Percentiles rank a stretch among this genome's conserved stretches.
These are phyloP conservation scores for Aspergillus sp. DNA, from an alignment of 2,329 filamentous ascomycete genomes.

Conservation along the genomic window DNA sequence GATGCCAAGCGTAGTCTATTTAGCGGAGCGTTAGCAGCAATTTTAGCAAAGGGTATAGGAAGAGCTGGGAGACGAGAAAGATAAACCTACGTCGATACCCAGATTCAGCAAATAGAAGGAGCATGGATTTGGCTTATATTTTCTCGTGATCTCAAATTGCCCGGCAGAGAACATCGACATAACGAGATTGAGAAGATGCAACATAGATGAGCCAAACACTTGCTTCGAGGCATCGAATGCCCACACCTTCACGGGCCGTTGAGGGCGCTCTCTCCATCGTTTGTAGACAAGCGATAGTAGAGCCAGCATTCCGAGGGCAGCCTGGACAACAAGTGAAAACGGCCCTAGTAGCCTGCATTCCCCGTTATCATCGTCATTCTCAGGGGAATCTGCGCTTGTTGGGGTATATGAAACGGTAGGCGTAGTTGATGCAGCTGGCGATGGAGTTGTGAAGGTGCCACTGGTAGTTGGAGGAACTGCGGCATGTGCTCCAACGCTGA, in stretches of 20 bases:
- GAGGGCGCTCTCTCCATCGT: conserved; percentile 85
- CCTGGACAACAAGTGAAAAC: conserved; percentile 89
- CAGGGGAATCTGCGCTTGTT: conserved; percentile 24
- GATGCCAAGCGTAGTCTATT: conserved; percentile 89
- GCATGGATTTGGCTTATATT: conserved; percentile 83
- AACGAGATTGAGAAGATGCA: conserved; percentile 89
- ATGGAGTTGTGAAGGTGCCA: conserved; percentile 17
- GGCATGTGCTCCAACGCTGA: conserved; percentile 12
- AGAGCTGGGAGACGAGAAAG: too few species aligned
- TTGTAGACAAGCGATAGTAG: conserved; percentile 88
- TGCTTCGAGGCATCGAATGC: conserved; percentile 97
- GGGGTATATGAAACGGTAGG: conserved; percentile 20
- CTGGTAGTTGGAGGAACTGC: conserved; percentile 10
- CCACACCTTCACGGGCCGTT: conserved; percentile 93
- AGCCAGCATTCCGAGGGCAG: conserved; percentile 78
- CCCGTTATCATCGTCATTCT: conserved; percentile 56
- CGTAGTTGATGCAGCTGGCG: conserved; percentile 21
- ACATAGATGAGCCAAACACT: conserved; percentile 86
- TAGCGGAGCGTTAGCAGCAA: conserved; percentile 4
- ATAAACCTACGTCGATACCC: conserved; percentile 80
- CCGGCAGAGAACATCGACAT: conserved; percentile 96
- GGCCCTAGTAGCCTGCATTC: conserved; percentile 86
- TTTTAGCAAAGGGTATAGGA: neutral
- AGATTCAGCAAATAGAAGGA: conserved; percentile 95
- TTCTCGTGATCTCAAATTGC: conserved; percentile 57